Evolutionary conservation across 2,329 filamentous ascomycete species (phyloP).

Genomic region (Diaporthe caulivora): DNA sequence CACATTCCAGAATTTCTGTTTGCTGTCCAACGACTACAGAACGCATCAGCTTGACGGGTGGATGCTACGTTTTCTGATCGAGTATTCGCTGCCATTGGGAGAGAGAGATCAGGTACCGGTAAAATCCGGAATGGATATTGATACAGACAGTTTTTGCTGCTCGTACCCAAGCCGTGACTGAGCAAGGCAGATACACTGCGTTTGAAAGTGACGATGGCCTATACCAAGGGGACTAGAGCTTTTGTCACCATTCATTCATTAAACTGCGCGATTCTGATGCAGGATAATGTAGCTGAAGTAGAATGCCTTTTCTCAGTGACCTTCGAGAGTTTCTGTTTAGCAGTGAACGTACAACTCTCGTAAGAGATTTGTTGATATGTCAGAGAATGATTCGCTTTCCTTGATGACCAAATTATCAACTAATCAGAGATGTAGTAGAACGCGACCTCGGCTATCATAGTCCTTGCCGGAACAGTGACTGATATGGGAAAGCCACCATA

Average conservation of each 20-base stretch:
- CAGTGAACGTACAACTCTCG: neutral
- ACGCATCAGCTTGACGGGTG: conserved; percentile 14
- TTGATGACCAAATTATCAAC: neutral
- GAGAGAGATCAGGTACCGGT: conserved; percentile 1
- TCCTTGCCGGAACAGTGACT: conserved; percentile 65
- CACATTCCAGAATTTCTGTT: conserved; percentile 10
- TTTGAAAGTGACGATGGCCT: neutral
- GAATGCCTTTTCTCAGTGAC: neutral
- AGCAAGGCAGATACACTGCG: conserved; percentile 13
- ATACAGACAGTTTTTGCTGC: conserved; percentile 1
- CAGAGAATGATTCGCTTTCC: no score
- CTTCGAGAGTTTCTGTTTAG: neutral
- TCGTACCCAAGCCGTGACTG: conserved; percentile 3
- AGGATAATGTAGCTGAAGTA: neutral
- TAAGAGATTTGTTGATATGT: neutral
- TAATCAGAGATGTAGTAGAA: conserved; percentile 46
- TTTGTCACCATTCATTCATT: neutral
- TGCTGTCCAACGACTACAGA: conserved; percentile 6
- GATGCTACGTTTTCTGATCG: conserved; percentile 12
- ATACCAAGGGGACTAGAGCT: neutral
- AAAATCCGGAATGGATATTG: conserved; percentile 4
- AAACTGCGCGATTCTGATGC: neutral
- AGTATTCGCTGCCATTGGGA: neutral
- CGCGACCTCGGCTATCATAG: conserved; percentile 58
- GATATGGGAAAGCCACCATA: conserved; percentile 68